phyloP scores from a whole-genome alignment of 148 eudicot genomes.

The Chenopodium quinoa region DNA sequence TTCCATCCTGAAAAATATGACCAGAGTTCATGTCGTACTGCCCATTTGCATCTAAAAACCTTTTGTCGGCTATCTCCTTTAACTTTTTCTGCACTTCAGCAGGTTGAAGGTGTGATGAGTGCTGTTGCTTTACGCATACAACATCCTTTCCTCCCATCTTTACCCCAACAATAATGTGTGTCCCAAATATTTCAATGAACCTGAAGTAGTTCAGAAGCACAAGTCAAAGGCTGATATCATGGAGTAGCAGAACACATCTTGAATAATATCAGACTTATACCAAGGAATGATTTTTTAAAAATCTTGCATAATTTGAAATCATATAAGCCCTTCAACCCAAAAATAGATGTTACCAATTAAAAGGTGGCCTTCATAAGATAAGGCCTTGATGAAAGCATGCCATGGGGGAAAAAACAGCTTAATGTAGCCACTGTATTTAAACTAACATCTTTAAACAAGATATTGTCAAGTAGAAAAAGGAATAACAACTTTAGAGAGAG shows the following conservation, averaged over 20 bases:
- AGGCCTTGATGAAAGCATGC: no score
- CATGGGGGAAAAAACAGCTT: no score
- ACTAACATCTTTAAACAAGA: no score
- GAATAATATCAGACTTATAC: not conserved
- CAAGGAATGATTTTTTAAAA: not conserved
- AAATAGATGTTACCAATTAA: no score
- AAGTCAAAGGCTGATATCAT: constrained; percentile 1
- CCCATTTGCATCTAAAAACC: constrained; percentile 63
- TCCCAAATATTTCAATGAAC: constrained; percentile 88
- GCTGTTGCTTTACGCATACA: constrained; percentile 80
- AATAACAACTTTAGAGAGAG: no score
- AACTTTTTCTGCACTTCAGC: constrained; percentile 89
- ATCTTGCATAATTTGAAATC: not conserved
- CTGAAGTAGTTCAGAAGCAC: constrained; percentile 39
- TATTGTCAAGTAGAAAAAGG: no score
- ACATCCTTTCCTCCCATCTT: constrained; percentile 99
- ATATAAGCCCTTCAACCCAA: not conserved
- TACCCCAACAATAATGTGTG: constrained; percentile 86
- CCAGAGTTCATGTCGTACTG: constrained; percentile 50
- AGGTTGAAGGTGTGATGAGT: constrained; percentile 80
- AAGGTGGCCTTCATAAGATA: not conserved
- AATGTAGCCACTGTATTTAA: no score
- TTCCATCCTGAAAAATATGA: constrained; percentile 48
- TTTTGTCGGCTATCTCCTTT: constrained; percentile 85
- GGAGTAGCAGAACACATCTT: not conserved